Conservation (phyloP, 768 basidiomycete genomes). For the Lactarius hengduanensis region DNA sequence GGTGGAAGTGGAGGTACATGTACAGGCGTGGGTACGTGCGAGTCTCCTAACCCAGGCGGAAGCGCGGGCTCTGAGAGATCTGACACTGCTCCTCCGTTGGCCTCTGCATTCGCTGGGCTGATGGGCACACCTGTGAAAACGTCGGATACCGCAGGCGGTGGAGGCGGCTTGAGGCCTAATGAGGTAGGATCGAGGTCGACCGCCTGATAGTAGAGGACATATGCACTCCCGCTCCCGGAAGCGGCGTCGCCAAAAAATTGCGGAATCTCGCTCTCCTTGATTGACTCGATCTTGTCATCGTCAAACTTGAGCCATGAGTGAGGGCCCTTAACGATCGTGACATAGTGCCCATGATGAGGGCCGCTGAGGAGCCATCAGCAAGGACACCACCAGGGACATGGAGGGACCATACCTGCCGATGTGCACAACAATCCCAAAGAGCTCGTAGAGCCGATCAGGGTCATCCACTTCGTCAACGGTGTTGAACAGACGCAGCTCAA, state of each 20-base stretch:
- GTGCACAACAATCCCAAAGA: constrained; percentile 98
- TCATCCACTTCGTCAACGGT: constrained; percentile 92
- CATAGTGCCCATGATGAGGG: constrained; percentile 98
- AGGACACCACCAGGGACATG: not conserved
- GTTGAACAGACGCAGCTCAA: constrained; percentile 93
- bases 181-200: constrained; percentile 75
- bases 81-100: constrained; percentile 6
- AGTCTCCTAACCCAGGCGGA: constrained; percentile 21
- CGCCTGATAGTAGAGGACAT: constrained; percentile 97
- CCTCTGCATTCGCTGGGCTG: not conserved
- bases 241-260: constrained; percentile 93
- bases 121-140: constrained; percentile 17
- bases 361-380: constrained; percentile 52
- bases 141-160: constrained; percentile 30
- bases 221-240: constrained; percentile 87
- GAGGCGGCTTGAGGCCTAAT: constrained; percentile 58
- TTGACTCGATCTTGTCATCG: constrained; percentile 86
- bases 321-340: constrained; percentile 87
- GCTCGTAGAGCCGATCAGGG: constrained; percentile 88
- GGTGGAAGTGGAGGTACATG: not conserved
- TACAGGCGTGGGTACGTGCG: not conserved
- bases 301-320: constrained; percentile 90
- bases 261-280: constrained; percentile 86
- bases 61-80: constrained; percentile 14
- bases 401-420: constrained; percentile 79